Base-by-base conservation (phyloP, 352 stramenopile genomes). In the Globisporangium uncinulatum region DNA sequence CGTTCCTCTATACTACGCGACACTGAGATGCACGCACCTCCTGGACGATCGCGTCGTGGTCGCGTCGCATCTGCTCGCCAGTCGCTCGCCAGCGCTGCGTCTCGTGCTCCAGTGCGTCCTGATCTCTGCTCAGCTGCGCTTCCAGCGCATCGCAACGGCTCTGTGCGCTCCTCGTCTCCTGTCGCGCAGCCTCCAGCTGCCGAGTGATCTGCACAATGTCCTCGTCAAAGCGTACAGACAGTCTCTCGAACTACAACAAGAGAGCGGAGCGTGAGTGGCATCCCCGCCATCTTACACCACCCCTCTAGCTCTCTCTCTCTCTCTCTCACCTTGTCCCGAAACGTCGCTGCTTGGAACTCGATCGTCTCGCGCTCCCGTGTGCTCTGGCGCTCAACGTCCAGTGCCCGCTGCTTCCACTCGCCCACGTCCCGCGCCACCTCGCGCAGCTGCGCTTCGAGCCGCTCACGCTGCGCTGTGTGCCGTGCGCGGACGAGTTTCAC, bases 401-500 rank as follows among this genome's bases (percentile, higher is more conserved):
- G 17, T 17, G 61, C 62, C 15, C 56, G 60, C 17, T 73, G 55
- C 52, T 73, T 69, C 70, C 68, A 83, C 17, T 66, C 50, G 10
- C 70, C 56, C 9, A 61, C 29, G 14, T 65, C 54, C n/a, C 67
- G 57, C 11, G 65, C 75, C 5, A 69, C 69, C 37, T 20, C 39
- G 43, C 63, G 59, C 39, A 76, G 43, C 10, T 86, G 65, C 0
- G 55, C 51, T 49, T 85, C 75, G 1, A 85, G 44, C 19, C 63
- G 52, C 6, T 70, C 59, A 20, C 79, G 62, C 32, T 69, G 70
- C 46, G 74, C 75, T 57, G 73, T 79, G 63, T 85, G 75, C 19
- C 67, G 70, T 10, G 59, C 49, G 31, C 75, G 68, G 51, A 83
- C 71, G 6, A 61, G 52, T 34, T 88, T 83, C 11, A 88, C 57